phyloP scores from a whole-genome alignment of 2,329 filamentous ascomycete species.

The Claviceps sp. region DNA sequence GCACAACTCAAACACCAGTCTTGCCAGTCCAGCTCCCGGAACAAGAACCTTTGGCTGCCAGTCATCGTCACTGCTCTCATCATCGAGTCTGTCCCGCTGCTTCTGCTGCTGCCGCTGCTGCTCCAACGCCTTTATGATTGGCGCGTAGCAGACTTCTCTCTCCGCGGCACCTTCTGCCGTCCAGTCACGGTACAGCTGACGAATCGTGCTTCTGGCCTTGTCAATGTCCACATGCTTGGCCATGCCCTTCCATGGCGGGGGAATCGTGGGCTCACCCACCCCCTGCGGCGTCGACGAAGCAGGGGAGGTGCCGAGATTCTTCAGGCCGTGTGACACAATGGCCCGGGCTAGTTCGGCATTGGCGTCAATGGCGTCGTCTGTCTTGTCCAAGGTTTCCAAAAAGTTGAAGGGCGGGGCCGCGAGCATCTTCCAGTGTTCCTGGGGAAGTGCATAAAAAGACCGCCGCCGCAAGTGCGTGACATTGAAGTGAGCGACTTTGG shows the following conservation, averaged over 20 bases:
- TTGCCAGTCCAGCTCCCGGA: conserved; percentile 77
- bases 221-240: conserved; percentile 67
- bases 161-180: conserved; percentile 62
- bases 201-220: conserved; percentile 82
- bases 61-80: conserved; percentile 17
- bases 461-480: conserved; percentile 82
- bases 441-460: conserved; percentile 83
- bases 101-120: conserved; percentile 24
- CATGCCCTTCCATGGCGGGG: conserved; percentile 52
- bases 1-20: conserved; percentile 80
- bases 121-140: conserved; percentile 54
- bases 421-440: conserved; percentile 71
- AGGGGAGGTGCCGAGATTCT: conserved; percentile 46
- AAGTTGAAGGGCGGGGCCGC: conserved; percentile 71
- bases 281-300: conserved; percentile 19
- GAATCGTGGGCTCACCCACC: conserved; percentile 29
- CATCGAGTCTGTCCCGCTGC: conserved; percentile 22
- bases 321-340: conserved; percentile 58
- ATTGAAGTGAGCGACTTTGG: conserved; percentile 74
- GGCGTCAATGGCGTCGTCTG: conserved; percentile 77
- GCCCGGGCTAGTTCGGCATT: conserved; percentile 74
- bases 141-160: conserved; percentile 62
- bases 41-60: conserved; percentile 56
- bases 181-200: conserved; percentile 95
- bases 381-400: conserved; percentile 59